phyloP scores from a whole-genome alignment of 108 stramenopile genomes.

The Nitzschia putrida region DNA sequence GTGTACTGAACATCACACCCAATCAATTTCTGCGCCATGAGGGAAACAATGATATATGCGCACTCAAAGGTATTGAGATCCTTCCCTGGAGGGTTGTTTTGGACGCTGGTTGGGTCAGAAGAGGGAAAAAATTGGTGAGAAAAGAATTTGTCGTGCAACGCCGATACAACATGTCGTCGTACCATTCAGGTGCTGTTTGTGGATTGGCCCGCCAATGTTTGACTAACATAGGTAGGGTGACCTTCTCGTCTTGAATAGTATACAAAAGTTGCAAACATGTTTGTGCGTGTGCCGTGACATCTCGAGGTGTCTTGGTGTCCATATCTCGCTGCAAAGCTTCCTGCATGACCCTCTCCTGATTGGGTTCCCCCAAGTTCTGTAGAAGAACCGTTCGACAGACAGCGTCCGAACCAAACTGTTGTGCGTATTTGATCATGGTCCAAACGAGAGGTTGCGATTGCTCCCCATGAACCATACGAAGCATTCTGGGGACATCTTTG shows the following conservation, averaged over 20 bases:
- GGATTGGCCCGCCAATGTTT: slow-evolving; percentile 71
- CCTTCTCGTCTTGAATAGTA: slow-evolving; percentile 34
- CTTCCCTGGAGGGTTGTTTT: slow-evolving; percentile 65
- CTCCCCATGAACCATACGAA: slow-evolving; percentile 70
- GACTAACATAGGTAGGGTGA: slow-evolving; percentile 70
- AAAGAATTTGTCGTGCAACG: background rate
- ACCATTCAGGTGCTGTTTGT: slow-evolving; percentile 45
- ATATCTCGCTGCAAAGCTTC: background rate
- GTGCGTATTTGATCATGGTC: slow-evolving; percentile 78
- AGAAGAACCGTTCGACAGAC: slow-evolving; percentile 68
- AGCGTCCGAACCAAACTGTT: slow-evolving; percentile 65
- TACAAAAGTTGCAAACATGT: slow-evolving; percentile 56
- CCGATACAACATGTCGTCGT: slow-evolving; percentile 6
- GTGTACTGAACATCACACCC: slow-evolving; percentile 49
- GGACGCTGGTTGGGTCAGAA: slow-evolving; percentile 29
- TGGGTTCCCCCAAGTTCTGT: slow-evolving; percentile 70
- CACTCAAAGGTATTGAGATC: slow-evolving; percentile 74
- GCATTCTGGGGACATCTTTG: slow-evolving; percentile 75
- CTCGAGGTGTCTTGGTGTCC: slow-evolving; percentile 21
- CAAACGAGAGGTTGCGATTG: slow-evolving; percentile 51
- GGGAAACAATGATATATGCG: slow-evolving; percentile 50
- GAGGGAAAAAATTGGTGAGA: background rate
- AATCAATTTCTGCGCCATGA: slow-evolving; percentile 59
- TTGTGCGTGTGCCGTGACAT: slow-evolving; percentile 62
- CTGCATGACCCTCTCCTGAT: slow-evolving; percentile 21